These are phyloP conservation scores for Buddleja alternifolia DNA, from an alignment of 257 asterid species.

Conservation along the genomic window DNA sequence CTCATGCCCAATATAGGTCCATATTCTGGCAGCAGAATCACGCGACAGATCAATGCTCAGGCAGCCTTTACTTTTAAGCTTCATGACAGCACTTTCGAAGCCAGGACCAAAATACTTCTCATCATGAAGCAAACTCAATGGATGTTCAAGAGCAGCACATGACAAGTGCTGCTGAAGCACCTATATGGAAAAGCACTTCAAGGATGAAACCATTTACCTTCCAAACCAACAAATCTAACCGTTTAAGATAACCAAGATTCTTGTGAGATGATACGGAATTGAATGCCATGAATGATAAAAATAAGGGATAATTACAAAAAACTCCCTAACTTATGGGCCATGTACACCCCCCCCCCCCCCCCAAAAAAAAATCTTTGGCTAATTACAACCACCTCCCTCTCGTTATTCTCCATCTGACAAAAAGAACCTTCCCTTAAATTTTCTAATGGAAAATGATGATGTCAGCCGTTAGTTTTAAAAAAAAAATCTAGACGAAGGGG, in stretches of 20 bases:
- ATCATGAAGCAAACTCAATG: slow-evolving; percentile 71
- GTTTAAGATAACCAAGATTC: slow-evolving; percentile 10
- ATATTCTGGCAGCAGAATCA: slow-evolving; percentile 63
- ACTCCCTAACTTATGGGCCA: no score
- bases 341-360: no score
- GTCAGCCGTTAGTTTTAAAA: no score
- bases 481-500: no score
- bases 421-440: no score
- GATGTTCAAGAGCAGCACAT: slow-evolving; percentile 92
- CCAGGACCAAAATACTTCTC: slow-evolving; percentile 77
- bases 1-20: slow-evolving; percentile 92
- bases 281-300: slow-evolving; percentile 2
- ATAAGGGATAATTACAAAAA: no score
- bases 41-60: slow-evolving; percentile 62
- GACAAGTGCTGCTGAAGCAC: slow-evolving; percentile 87
- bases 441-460: no score
- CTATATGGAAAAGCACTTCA: slow-evolving; percentile 47
- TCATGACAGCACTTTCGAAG: slow-evolving; percentile 56
- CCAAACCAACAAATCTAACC: slow-evolving; percentile 14
- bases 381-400: no score
- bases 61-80: slow-evolving; percentile 68
- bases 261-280: slow-evolving; percentile 10
- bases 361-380: no score
- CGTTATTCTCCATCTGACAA: no score
- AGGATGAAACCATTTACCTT: slow-evolving; percentile 28